A percentile compares a stretch with the other conserved stretches of the same genome.
These are phyloP conservation scores for Solanum aculeatissimum DNA, from an alignment of 305 asterid species.

Conservation along the genomic window DNA sequence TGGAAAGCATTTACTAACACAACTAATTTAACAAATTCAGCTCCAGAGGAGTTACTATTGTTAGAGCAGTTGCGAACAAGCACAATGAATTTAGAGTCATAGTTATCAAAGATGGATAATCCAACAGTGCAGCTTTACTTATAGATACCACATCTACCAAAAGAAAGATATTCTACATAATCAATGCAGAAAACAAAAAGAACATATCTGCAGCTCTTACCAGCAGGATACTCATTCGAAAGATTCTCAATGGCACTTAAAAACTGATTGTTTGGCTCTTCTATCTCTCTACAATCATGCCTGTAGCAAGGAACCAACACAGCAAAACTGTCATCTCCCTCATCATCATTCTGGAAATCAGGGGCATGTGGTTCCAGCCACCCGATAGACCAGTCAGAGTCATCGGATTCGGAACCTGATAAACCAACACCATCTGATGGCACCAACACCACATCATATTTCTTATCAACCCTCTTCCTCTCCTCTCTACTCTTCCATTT, in stretches of 20 bases:
- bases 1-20: background rate
- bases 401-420: constrained; percentile 84
- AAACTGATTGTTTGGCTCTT: constrained; percentile 28
- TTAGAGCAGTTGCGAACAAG: background rate
- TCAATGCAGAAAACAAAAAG: background rate
- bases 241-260: constrained; percentile 37
- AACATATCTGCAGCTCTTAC: constrained; percentile 27
- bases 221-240: constrained; percentile 43
- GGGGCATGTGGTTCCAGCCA: constrained; percentile 94
- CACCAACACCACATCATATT: constrained; percentile 73
- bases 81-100: background rate
- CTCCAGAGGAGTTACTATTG: background rate
- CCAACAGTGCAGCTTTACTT: background rate
- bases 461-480: constrained; percentile 55
- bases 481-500: constrained; percentile 85
- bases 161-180: background rate
- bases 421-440: constrained; percentile 79
- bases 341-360: constrained; percentile 64
- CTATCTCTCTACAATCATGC: constrained; percentile 34
- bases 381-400: constrained; percentile 95
- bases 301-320: constrained; percentile 92
- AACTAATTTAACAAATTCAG: background rate
- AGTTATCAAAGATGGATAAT: background rate
- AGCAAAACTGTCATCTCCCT: constrained; percentile 69
- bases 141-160: background rate